Evolutionary conservation across 164 flowering plant genomes (phyloP).

Genomic region (Vitis cinerea): DNA sequence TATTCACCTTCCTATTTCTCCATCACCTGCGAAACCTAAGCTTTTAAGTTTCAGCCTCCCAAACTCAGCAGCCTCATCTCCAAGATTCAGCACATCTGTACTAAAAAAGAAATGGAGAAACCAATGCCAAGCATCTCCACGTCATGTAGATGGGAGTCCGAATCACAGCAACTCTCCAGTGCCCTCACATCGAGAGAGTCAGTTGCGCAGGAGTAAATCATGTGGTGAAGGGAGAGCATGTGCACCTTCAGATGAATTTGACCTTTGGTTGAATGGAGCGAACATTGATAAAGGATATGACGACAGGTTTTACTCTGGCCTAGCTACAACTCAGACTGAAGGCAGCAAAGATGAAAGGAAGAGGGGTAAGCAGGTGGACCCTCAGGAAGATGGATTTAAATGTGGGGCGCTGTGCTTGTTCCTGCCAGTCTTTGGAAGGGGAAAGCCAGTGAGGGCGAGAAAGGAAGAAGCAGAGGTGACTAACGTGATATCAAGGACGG

Average conservation of each 20-base stretch:
- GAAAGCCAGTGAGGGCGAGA: slow-evolving; percentile 42
- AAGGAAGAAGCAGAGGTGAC: slow-evolving; percentile 21
- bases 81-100: slow-evolving; percentile 27
- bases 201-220: slow-evolving; percentile 57
- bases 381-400: slow-evolving; percentile 33
- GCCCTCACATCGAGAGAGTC: slow-evolving; percentile 4
- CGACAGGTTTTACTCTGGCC: background rate
- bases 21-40: slow-evolving; percentile 29
- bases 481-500: slow-evolving; percentile 40
- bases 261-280: slow-evolving; percentile 26
- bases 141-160: slow-evolving; percentile 6
- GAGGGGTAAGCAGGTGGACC: background rate
- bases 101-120: slow-evolving; percentile 35
- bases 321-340: slow-evolving; percentile 3
- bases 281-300: background rate
- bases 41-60: slow-evolving; percentile 54
- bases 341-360: background rate
- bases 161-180: slow-evolving; percentile 31
- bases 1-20: slow-evolving; percentile 9
- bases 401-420: slow-evolving; percentile 65
- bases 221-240: slow-evolving; percentile 52
- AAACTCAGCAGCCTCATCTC: slow-evolving; percentile 45
- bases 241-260: slow-evolving; percentile 46
- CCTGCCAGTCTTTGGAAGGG: slow-evolving; percentile 57
- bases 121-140: slow-evolving; percentile 28